Evolutionary conservation across 495 filamentous ascomycete genomes (phyloP).

Genomic region (Aspergillus diversus): DNA sequence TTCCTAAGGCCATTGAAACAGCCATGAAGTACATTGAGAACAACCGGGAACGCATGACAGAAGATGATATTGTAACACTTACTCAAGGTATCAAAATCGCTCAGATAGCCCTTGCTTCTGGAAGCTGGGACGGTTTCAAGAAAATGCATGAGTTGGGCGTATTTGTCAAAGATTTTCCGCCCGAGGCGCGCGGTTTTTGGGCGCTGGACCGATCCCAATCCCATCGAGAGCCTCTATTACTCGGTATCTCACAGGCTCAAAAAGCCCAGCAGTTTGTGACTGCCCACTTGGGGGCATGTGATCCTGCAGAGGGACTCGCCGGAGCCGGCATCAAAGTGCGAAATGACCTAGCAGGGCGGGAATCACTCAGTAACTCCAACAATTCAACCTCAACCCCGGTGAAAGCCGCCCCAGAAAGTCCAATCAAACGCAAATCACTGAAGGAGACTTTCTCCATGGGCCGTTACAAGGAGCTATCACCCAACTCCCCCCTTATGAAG

Average conservation of each 20-base stretch:
- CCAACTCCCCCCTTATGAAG: slow-evolving; percentile 57
- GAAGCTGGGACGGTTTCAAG: slow-evolving; percentile 67
- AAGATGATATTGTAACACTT: slow-evolving; percentile 63
- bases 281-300: slow-evolving; percentile 44
- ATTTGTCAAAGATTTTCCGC: slow-evolving; percentile 63
- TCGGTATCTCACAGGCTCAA: slow-evolving; percentile 61
- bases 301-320: slow-evolving; percentile 57
- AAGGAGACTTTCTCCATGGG: slow-evolving; percentile 44
- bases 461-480: slow-evolving; percentile 36
- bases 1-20: slow-evolving; percentile 63
- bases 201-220: slow-evolving; percentile 54
- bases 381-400: slow-evolving; percentile 14
- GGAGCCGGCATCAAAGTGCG: slow-evolving; percentile 50
- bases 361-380: slow-evolving; percentile 15
- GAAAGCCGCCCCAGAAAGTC: slow-evolving; percentile 27
- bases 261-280: slow-evolving; percentile 64
- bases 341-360: slow-evolving; percentile 32
- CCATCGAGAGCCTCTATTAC: slow-evolving; percentile 40
- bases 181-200: slow-evolving; percentile 59
- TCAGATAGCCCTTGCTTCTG: slow-evolving; percentile 57
- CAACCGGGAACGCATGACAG: slow-evolving; percentile 52
- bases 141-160: slow-evolving; percentile 77
- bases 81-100: slow-evolving; percentile 65
- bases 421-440: slow-evolving; percentile 32
- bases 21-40: slow-evolving; percentile 66